Evolutionary conservation across 129 eudicot species (phyloP), one percentile per base, ranked within the genome.

Genomic region (Oenanthe sinensis): DNA sequence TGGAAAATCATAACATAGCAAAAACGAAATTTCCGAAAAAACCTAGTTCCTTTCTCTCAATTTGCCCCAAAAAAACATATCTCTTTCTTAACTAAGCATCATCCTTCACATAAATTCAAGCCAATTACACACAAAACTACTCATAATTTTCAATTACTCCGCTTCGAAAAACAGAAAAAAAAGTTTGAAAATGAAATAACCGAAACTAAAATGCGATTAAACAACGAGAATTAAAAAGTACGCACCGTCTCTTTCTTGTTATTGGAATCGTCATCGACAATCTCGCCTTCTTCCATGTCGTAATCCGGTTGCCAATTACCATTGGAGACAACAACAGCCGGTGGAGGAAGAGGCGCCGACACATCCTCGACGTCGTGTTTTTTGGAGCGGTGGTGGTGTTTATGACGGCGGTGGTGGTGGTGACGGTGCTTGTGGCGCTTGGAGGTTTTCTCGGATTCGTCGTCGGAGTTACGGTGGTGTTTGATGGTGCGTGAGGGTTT

Each of bases 221-320:
- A 15, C n/a, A 17, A 62, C 65, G 42, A 75, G 63, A 19, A n/a
- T 16, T 5, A 72, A 36, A 71, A 12, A 26, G 0, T 15, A 44
- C 92, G 84, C 79, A 94, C 67, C 81, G 58, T 80, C n/a, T 79
- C 58, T 72, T 80, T 78, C 82, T 79, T 83, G 52, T 16, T 68
- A 9, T 36, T 45, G 16, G 47, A 33, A 50, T 58, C 86, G 8
- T 88, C 92, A 62, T 85, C 88, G 30, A 88, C 81, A 58, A 88
- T 88, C 79, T 88, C 92, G 14, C 89, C 92, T 84, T 88, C 92
- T 79, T 88, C 92, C 92, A 88, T 86, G 37, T 88, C 92, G 36
- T 84, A 88, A 82, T 83, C 83, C 14, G 81, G 78, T 71, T 79
- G 78, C 30, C 52, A 82, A 48, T 16, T 48, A 30, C 58, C 83